phyloP scores from a whole-genome alignment of 305 asterid genomes.

The Plantago lanceolata region DNA sequence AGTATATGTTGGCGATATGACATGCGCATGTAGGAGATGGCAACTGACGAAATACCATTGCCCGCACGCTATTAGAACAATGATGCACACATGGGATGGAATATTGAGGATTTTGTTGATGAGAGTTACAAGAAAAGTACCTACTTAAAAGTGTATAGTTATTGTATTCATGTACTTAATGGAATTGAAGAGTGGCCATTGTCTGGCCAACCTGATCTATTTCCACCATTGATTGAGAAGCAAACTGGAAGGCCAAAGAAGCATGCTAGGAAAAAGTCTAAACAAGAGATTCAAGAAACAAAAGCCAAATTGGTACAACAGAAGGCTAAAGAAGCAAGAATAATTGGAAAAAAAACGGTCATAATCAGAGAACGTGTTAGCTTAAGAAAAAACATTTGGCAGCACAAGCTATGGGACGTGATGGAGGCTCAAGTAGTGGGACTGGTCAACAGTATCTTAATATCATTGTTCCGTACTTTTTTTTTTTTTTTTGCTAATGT shows the following conservation, averaged over 20 bases:
- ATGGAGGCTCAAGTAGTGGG: no score
- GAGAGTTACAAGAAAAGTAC: background rate
- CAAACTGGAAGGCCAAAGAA: background rate
- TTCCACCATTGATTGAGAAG: background rate
- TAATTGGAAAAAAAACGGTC: no score
- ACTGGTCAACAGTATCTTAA: no score
- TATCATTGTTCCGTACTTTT: no score
- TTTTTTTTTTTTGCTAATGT: no score
- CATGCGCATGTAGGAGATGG: slow-evolving; percentile 5
- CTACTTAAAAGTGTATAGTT: background rate
- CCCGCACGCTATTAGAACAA: background rate
- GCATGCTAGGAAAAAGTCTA: background rate
- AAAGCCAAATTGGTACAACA: background rate
- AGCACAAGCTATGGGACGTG: no score
- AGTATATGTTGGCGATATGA: background rate
- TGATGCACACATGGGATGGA: background rate
- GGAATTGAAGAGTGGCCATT: background rate
- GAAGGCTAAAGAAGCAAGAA: no score
- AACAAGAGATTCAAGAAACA: background rate
- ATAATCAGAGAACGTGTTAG: no score
- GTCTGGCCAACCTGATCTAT: background rate
- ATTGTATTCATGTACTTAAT: background rate
- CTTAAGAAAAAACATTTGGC: no score
- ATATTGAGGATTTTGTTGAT: background rate
- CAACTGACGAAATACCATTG: background rate